Percentiles rank a stretch among this genome's conserved stretches.
Evolutionary conservation across 1,284 basidiomycete species (phyloP).

Genomic region (Trametes hirsuta): DNA sequence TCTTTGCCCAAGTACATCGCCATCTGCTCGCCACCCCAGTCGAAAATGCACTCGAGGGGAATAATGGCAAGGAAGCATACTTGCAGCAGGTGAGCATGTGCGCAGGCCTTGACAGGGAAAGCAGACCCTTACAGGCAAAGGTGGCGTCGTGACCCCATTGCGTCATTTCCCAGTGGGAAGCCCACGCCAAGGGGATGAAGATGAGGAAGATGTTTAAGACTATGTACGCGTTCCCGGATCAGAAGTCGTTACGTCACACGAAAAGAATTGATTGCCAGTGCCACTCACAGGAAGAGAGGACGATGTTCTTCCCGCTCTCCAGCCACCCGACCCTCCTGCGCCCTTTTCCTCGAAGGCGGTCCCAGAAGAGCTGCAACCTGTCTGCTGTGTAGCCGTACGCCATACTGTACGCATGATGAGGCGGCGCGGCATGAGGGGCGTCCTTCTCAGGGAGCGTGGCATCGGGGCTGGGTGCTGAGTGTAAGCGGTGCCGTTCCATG

Average conservation of each 20-base stretch:
- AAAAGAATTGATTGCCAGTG: constrained; percentile 8
- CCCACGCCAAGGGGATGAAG: constrained; percentile 68
- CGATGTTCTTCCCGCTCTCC: constrained; percentile 50
- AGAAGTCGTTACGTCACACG: not conserved
- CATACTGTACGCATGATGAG: not conserved
- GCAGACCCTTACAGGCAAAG: constrained; percentile 43
- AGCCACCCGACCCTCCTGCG: constrained; percentile 48
- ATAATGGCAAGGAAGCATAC: constrained; percentile 63
- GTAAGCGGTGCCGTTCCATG: constrained; percentile 9
- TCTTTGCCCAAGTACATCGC: constrained; percentile 57
- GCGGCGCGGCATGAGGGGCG: not conserved
- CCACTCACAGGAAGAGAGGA: constrained; percentile 52
- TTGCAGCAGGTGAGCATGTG: constrained; percentile 23
- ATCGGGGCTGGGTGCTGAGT: not conserved
- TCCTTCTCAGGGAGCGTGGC: not conserved
- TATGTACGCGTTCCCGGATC: constrained; percentile 23
- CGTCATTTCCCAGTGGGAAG: constrained; percentile 48
- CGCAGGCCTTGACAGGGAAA: not conserved
- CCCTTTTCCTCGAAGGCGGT: constrained; percentile 54
- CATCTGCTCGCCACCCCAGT: constrained; percentile 67
- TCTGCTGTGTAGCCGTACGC: constrained; percentile 12
- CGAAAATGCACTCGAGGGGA: constrained; percentile 58
- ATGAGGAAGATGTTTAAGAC: constrained; percentile 66
- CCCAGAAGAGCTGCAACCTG: constrained; percentile 40
- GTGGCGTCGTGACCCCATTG: constrained; percentile 29